Conservation (phyloP, 305 asterid genomes). For the Lippia alba region DNA sequence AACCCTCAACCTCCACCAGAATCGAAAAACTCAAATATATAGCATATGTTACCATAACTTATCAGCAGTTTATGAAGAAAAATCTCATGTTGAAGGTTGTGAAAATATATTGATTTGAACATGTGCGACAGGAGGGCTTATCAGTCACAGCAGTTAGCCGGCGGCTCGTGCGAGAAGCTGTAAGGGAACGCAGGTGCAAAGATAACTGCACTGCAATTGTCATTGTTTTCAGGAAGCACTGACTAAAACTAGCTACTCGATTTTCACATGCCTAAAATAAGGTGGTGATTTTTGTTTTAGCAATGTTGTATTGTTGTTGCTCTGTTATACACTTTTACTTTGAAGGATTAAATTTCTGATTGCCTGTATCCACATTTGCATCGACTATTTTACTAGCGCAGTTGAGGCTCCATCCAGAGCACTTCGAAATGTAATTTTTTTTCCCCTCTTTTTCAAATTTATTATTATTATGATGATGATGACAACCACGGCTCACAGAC, state of each 20-base stretch:
- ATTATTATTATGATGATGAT: no score
- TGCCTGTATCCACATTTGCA: no score
- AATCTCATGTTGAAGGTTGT: slow-evolving; percentile 1
- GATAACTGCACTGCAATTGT: slow-evolving; percentile 89
- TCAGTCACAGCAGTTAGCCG: slow-evolving; percentile 70
- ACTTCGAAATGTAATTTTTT: no score
- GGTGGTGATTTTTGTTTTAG: not conserved
- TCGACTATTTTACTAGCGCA: no score
- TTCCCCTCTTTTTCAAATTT: no score
- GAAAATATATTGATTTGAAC: not conserved
- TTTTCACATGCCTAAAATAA: not conserved
- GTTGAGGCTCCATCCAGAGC: no score
- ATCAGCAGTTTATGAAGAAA: not conserved
- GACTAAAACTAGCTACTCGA: slow-evolving; percentile 2
- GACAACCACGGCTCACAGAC: no score
- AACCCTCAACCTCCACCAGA: slow-evolving; percentile 14
- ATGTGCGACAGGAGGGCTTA: slow-evolving; percentile 61
- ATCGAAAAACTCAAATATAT: not conserved
- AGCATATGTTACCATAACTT: slow-evolving; percentile 10
- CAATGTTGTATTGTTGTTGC: not conserved
- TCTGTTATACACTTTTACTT: not conserved
- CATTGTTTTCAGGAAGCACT: slow-evolving; percentile 56
- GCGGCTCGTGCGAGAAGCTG: slow-evolving; percentile 82
- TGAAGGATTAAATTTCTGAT: no score
- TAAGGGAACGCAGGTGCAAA: slow-evolving; percentile 83